Percentiles rank a stretch among this genome's conserved stretches.
Conservation (phyloP, 2,329 filamentous ascomycete species). For the Purpureocillium lavendulum region DNA sequence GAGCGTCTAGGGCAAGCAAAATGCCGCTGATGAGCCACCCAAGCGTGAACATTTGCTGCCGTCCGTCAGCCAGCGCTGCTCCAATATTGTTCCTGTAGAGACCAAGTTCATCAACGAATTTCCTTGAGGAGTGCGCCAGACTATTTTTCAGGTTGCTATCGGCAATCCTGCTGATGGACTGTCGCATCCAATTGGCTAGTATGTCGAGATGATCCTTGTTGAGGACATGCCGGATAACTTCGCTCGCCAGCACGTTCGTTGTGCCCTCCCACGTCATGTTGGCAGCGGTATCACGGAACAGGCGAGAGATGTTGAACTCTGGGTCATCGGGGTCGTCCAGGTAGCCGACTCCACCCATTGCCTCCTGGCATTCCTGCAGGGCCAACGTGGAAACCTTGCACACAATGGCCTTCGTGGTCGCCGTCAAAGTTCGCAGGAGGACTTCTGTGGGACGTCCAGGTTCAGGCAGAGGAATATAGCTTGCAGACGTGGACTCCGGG, state of each 20-base stretch:
- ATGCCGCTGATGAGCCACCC: no score
- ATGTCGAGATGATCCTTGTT: no score
- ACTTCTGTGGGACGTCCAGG: constrained; percentile 20
- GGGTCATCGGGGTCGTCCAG: constrained; percentile 53
- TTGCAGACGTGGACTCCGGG: constrained; percentile 7
- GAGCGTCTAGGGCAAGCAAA: no score
- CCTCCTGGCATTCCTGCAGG: constrained; percentile 49
- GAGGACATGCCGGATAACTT: constrained; percentile 24
- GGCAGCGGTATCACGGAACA: constrained; percentile 55
- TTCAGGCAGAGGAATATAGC: neutral
- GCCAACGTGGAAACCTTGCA: constrained; percentile 39
- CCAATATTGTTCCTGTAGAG: no score
- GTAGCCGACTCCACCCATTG: constrained; percentile 56
- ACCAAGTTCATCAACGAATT: no score
- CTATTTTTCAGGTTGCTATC: no score
- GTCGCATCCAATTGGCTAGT: no score
- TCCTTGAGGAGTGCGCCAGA: no score
- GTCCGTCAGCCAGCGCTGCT: no score
- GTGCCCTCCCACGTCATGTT: constrained; percentile 63
- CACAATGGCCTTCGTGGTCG: constrained; percentile 47
- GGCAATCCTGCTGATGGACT: no score
- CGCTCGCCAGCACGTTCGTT: constrained; percentile 55
- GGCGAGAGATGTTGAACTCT: constrained; percentile 54
- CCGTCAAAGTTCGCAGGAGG: constrained; percentile 48
- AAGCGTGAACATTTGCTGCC: no score